Base-by-base conservation (phyloP, 768 basidiomycete species). In the Sarcodon sp. region DNA sequence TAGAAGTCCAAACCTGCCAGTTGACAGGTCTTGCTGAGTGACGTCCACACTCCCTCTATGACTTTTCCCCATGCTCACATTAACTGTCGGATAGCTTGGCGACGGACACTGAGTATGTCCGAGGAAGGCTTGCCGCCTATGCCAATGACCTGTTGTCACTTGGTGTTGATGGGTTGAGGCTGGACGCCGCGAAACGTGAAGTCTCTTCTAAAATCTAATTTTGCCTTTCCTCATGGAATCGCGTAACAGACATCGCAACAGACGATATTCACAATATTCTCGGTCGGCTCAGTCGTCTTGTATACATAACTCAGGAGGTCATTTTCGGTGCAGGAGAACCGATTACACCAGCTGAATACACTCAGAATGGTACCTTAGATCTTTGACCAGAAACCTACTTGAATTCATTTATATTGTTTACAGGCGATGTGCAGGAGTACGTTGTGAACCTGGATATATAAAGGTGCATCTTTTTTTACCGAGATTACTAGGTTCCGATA, bases 111-210 rank as follows among this genome's bases (percentile, higher is more conserved):
- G 71, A 73, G 38, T 73, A 77, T 47, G 82, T 84, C 15, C 69
- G 75, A n/a, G 59, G 59, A 1, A 60, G 66, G 4, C 68, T 84
- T 2, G 79, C 79, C 0, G 53, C 60, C 21, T 82, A 81, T 56
- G 74, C 58, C 5, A 79, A 82, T 53, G 77, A 83, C 47, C 60
- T 84, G 1, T 50, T 82, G 21, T 74, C 74, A 0, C 66, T 85
- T 7, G 81, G 80, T 1, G 70, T 76, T 0, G 77, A 80, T 51
- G 80, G 80, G 0, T 62, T 82, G 31, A 69, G 80, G 1, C 61
- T 83, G 16, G 81, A 84, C 55, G 78, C 80, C 13, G 69, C 79
- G 0, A 84, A 84, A 64, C 70, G 80, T 80, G 54, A 49, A 69
- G 45, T 7, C 16, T 4, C 15, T 7, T 21, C 34, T 44, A n/a